These are phyloP conservation scores for Aureobasidium leucospermi DNA, from an alignment of 2,329 filamentous ascomycete species.

Conservation along the genomic window DNA sequence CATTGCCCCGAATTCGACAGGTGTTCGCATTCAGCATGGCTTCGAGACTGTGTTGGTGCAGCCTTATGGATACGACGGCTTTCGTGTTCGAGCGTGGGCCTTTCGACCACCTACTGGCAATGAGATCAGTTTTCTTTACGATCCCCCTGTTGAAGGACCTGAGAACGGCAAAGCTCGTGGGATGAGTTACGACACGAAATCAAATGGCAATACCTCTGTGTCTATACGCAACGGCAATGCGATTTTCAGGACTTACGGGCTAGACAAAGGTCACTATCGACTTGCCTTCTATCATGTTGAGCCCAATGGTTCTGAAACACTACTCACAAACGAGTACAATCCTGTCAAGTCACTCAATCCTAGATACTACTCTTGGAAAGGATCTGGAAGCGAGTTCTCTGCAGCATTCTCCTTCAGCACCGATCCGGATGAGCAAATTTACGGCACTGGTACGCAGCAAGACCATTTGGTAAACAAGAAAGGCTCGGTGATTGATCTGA, in stretches of 20 bases:
- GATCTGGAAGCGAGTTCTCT: constrained; percentile 29
- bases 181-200: constrained; percentile 27
- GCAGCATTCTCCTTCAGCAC: constrained; percentile 33
- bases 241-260: constrained; percentile 28
- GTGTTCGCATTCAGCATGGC: constrained; percentile 31
- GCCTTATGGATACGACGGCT: constrained; percentile 34
- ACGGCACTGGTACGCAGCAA: constrained; percentile 26
- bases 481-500: constrained; percentile 25
- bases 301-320: constrained; percentile 27
- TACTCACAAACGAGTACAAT: constrained; percentile 31
- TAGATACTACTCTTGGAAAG: constrained; percentile 30
- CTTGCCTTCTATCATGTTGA: constrained; percentile 32
- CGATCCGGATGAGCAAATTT: constrained; percentile 27
- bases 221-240: constrained; percentile 32
- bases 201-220: constrained; percentile 26
- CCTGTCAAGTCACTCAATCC: constrained; percentile 30
- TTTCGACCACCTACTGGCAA: constrained; percentile 30
- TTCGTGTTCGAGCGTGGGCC: constrained; percentile 34
- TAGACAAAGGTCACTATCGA: constrained; percentile 26
- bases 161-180: constrained; percentile 27
- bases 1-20: constrained; percentile 22
- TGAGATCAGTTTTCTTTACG: constrained; percentile 33
- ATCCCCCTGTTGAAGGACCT: constrained; percentile 33
- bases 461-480: constrained; percentile 28
- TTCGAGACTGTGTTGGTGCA: constrained; percentile 34